phyloP scores from a whole-genome alignment of 108 stramenopile species.

The Skeletonema grethae region DNA sequence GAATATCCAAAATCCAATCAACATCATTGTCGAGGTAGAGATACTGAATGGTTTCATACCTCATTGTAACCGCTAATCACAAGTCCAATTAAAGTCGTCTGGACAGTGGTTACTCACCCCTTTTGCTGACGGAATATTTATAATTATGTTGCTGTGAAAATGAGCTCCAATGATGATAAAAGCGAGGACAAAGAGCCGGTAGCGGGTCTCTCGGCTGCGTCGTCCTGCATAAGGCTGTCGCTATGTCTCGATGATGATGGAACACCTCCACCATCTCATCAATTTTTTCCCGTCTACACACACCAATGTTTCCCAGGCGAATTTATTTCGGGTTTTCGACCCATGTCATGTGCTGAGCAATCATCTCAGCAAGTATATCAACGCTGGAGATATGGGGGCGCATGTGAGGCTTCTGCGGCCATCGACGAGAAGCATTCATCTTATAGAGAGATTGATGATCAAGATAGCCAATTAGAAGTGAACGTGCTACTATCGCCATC shows the following conservation, averaged over 20 bases:
- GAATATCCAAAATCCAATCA: too few species aligned
- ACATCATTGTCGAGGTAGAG: too few species aligned
- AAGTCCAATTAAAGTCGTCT: too few species aligned
- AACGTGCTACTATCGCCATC: slow-evolving; percentile 26
- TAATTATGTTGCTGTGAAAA: too few species aligned
- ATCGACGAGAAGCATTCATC: slow-evolving; percentile 11
- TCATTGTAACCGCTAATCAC: too few species aligned
- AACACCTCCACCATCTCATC: neutral
- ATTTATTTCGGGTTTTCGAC: slow-evolving; percentile 63
- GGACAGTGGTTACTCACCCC: too few species aligned
- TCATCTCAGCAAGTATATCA: slow-evolving; percentile 28
- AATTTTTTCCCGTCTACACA: slow-evolving; percentile 80
- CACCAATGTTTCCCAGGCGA: slow-evolving; percentile 76
- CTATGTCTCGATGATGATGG: neutral
- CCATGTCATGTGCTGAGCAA: slow-evolving; percentile 35
- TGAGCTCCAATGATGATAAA: neutral
- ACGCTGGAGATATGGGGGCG: slow-evolving; percentile 14
- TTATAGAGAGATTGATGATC: slow-evolving; percentile 5
- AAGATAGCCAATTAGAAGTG: slow-evolving; percentile 18
- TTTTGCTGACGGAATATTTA: too few species aligned
- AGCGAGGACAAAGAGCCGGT: slow-evolving; percentile 37
- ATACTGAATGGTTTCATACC: too few species aligned
- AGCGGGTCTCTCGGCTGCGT: slow-evolving; percentile 47
- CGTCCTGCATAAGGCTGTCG: slow-evolving; percentile 44
- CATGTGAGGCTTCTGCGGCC: neutral